Conservation (phyloP, 345 rosid species). For the Euphorbia lathyris region DNA sequence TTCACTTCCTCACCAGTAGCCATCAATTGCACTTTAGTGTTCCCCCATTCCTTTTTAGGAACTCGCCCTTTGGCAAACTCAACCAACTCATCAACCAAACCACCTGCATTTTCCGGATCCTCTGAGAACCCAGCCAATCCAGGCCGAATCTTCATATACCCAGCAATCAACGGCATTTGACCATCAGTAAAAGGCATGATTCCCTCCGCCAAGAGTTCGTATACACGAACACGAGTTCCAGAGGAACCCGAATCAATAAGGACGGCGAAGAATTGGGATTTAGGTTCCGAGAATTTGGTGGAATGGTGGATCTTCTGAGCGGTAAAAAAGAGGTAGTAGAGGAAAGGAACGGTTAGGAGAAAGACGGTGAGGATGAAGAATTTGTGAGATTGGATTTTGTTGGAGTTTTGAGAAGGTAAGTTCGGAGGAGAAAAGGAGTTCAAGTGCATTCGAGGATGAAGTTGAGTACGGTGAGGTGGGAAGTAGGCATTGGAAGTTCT, state of each 20-base stretch:
- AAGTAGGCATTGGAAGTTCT: slow-evolving; percentile 34
- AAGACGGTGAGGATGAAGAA: slow-evolving; percentile 24
- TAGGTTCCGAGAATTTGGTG: slow-evolving; percentile 33
- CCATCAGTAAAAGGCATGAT: slow-evolving; percentile 10
- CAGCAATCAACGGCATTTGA: slow-evolving; percentile 33
- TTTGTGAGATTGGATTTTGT: slow-evolving; percentile 20
- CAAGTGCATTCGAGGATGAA: slow-evolving; percentile 49
- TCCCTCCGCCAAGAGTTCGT: slow-evolving; percentile 37
- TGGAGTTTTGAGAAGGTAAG: not conserved
- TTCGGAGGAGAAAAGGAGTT: slow-evolving; percentile 14
- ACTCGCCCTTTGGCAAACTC: slow-evolving; percentile 32
- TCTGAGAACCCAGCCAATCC: slow-evolving; percentile 23
- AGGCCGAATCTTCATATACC: slow-evolving; percentile 17
- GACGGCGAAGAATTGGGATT: slow-evolving; percentile 24
- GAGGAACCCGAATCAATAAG: slow-evolving; percentile 27
- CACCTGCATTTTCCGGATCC: slow-evolving; percentile 23
- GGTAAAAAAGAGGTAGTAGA: slow-evolving; percentile 38
- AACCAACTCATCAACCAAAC: slow-evolving; percentile 27
- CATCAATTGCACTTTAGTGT: slow-evolving; percentile 33
- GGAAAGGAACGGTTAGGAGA: slow-evolving; percentile 35
- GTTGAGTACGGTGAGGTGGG: slow-evolving; percentile 52
- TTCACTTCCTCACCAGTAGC: slow-evolving; percentile 20
- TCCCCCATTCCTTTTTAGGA: slow-evolving; percentile 37
- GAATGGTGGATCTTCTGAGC: slow-evolving; percentile 41
- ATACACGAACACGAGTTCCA: slow-evolving; percentile 28